Base-by-base conservation (phyloP, 2,329 filamentous ascomycete genomes). In the Ophiocordyceps camponoti-saundersi region DNA sequence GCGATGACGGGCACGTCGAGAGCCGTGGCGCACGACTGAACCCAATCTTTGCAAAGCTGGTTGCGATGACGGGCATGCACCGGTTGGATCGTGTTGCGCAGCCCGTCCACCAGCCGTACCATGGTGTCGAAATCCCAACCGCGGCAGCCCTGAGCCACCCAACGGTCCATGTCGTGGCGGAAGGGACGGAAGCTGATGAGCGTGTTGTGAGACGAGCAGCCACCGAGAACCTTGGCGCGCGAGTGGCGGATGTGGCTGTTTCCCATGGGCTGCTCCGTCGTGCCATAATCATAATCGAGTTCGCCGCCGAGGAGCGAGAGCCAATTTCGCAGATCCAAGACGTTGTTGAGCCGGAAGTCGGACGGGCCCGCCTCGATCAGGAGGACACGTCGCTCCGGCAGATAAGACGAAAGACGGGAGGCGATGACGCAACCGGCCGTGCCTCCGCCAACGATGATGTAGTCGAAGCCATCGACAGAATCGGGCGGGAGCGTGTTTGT, bases 181-280 rank as follows among this genome's bases (percentile, higher is more conserved):
- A 94, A 93, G 8, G 88, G 86, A 23, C 87, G 79, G 76, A 94
- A 94, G 18, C 85, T 92, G 64, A 95, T 94, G 57, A 94, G 72
- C 20, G 88, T 94, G 68, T 95, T 95, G 73, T 94, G 88, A 49
- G 84, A 90, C 42, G 87, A 93, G 72, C 88, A 95, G 54, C 88
- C 88, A 55, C 88, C 88, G 29, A 95, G 75, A 39, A 95, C 87
- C 71, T 94, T 94, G 52, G 88, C 88, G 51, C 88, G 82, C 15
- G 88, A 93, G 69, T 94, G 88, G 53, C 87, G 80, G 67, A 95
- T 94, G 67, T 87, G 76, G 48, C 85, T 92, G 71, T 95, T 95
- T 60, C 87, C 86, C 68, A 79, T 92, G 52, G 87, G 87, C 69
- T 95, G 88, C 66, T 93, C 86, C 44, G 80, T 86, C 40, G 87